Percentiles rank a stretch among this genome's conserved stretches.
These are phyloP conservation scores for Penicillium sp. DNA, from an alignment of 2,329 filamentous ascomycete genomes.

Conservation along the genomic window DNA sequence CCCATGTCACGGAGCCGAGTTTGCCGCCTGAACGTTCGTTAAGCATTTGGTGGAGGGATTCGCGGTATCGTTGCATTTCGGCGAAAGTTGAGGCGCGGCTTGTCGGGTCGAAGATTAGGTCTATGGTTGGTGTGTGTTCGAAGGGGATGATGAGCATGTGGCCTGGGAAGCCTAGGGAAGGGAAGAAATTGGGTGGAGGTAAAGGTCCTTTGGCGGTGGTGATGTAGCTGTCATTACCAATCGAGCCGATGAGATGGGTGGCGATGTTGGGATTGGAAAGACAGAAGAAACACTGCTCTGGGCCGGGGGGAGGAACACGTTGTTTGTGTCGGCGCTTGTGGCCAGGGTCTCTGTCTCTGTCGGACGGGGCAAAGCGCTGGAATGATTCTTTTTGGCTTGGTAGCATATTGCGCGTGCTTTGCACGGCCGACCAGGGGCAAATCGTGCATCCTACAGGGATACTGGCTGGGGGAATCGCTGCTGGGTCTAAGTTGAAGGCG, in stretches of 20 bases:
- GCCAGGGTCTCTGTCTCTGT: conserved; percentile 29
- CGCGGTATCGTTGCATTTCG: conserved; percentile 82
- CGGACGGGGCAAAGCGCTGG: conserved; percentile 40
- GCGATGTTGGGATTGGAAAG: conserved; percentile 80
- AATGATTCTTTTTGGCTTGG: conserved; percentile 37
- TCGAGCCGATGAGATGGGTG: conserved; percentile 83
- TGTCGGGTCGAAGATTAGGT: conserved; percentile 60
- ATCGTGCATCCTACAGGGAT: conserved; percentile 69
- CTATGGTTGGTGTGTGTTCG: conserved; percentile 72
- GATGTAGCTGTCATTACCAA: conserved; percentile 81
- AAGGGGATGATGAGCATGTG: conserved; percentile 92
- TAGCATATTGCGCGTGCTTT: conserved; percentile 57
- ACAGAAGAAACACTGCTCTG: conserved; percentile 90
- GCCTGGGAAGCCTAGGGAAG: conserved; percentile 69
- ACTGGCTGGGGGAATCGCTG: conserved; percentile 56
- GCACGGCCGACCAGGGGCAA: conserved; percentile 57
- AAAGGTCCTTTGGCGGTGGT: conserved; percentile 91
- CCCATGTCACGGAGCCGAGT: conserved; percentile 85
- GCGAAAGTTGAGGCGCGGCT: conserved; percentile 57
- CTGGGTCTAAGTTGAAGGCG: conserved; percentile 64
- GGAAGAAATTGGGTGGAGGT: conserved; percentile 66
- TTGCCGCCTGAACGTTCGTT: conserved; percentile 40
- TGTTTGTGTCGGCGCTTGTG: conserved; percentile 40
- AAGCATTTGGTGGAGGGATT: conserved; percentile 75
- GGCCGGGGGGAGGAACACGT: conserved; percentile 55